Evolutionary conservation across 345 rosid species (phyloP).

Genomic region (Kernera saxatilis): DNA sequence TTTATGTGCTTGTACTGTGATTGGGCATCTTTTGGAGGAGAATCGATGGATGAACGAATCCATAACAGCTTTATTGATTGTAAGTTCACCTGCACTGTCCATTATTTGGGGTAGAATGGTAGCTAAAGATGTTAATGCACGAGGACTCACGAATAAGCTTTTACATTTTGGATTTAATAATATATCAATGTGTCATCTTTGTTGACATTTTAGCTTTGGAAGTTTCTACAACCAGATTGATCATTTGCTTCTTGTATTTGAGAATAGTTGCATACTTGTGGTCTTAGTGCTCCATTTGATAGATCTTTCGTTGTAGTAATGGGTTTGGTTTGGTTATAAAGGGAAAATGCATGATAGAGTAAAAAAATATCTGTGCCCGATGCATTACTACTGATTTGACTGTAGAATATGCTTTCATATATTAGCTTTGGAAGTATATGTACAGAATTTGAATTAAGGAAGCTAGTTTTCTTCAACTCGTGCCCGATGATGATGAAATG

Average conservation of each 20-base stretch:
- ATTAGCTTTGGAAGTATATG: no score
- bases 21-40: constrained; percentile 65
- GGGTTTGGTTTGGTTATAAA: no score
- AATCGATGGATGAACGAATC: constrained; percentile 77
- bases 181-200: neutral
- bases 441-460: neutral
- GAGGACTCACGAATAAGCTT: neutral
- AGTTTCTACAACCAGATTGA: no score
- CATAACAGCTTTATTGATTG: constrained; percentile 62
- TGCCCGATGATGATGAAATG: neutral
- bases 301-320: no score
- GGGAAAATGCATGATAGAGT: no score
- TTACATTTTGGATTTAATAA: neutral
- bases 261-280: no score
- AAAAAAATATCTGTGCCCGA: no score
- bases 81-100: no score
- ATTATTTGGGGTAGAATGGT: neutral
- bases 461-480: neutral
- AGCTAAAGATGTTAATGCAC: neutral
- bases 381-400: no score
- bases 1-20: constrained; percentile 59
- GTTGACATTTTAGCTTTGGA: neutral
- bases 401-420: no score
- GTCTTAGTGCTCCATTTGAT: no score
- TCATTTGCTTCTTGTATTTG: no score